Base-by-base conservation (phyloP, 1,284 basidiomycete species). In the Moniliella sp. region DNA sequence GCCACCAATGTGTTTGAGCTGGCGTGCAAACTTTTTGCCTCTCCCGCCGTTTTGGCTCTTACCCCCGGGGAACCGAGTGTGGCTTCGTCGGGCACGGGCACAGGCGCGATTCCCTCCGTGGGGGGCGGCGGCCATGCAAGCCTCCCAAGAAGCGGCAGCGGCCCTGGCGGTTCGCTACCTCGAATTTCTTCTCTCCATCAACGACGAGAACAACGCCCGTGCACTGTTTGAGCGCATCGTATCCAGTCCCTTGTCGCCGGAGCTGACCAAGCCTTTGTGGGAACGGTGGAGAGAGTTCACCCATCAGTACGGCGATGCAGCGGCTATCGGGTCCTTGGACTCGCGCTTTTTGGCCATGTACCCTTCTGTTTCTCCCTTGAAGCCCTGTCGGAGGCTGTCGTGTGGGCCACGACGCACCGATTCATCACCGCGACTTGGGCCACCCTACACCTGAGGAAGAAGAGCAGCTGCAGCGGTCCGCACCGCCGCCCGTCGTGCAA, bases 201-300 rank as follows among this genome's bases (percentile, higher is more conserved):
- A 97, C 57, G 88, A 97, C 61, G 78, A 86, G 50, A 82, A 76
- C 56, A 93, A 97, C 64, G 88, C 86, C 0, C 75, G 88, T 27
- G 86, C 88, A 0, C 65, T 97, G 15, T 94, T 99, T 55, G 88
- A 97, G 61, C 73, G 80, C 27, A 74, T 79, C 8, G 76, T 84
- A 21, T 67, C 69, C 4, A 75, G 70, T 1, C n/a, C n/a, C n/a
- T 83, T 94, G 56, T 60, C 76, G 1, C 67, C 82, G 3, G 78
- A 81, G 25, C 71, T 73, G 25, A 81, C 83, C 8, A 69, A 79
- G 27, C 73, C 77, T 0, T 67, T 97, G 10, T 97, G 86, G 86
- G 81, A 93, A 49, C 72, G 78, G 29, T 97, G 88, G 91, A 75
- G 81, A 2, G 70, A 76, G 37, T 91, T 91, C 64, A 84, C 93